These are phyloP conservation scores for Lichtheimia ramosa DNA, from an alignment of 371 early-diverging fungal genomes.

Conservation along the genomic window DNA sequence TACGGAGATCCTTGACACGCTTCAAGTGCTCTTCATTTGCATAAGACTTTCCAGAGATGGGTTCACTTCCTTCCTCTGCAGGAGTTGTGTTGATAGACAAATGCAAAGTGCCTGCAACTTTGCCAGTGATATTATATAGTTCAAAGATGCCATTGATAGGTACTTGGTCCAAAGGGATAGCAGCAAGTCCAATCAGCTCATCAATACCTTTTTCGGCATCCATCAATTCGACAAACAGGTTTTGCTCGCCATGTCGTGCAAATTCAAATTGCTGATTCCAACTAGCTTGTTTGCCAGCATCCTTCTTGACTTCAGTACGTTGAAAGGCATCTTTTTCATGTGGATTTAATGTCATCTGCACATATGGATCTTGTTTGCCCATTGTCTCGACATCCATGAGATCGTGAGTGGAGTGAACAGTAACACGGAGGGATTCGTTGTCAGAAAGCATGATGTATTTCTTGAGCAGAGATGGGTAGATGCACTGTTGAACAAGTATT, in stretches of 20 bases:
- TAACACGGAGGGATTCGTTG: constrained; percentile 4
- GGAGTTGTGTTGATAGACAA: constrained; percentile 31
- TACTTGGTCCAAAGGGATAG: constrained; percentile 59
- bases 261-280: constrained; percentile 59
- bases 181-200: constrained; percentile 56
- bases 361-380: constrained; percentile 59
- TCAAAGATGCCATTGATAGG: constrained; percentile 52
- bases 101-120: constrained; percentile 46
- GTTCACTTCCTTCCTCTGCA: constrained; percentile 17
- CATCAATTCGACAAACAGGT: constrained; percentile 56
- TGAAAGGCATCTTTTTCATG: constrained; percentile 45
- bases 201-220: constrained; percentile 49
- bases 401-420: constrained; percentile 31
- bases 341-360: constrained; percentile 49
- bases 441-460: constrained; percentile 4
- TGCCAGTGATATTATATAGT: constrained; percentile 45
- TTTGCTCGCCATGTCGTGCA: constrained; percentile 44
- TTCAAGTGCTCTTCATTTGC: constrained; percentile 43
- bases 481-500: too few species aligned
- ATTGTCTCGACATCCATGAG: constrained; percentile 38
- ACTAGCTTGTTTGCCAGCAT: constrained; percentile 48
- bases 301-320: constrained; percentile 55
- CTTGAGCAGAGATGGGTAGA: too few species aligned
- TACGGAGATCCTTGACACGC: constrained; percentile 45
- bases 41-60: constrained; percentile 48